Percentiles rank a stretch among this genome's conserved stretches.
These are phyloP conservation scores for Tulasnella sp. DNA, from an alignment of 768 basidiomycete genomes.

Conservation along the genomic window DNA sequence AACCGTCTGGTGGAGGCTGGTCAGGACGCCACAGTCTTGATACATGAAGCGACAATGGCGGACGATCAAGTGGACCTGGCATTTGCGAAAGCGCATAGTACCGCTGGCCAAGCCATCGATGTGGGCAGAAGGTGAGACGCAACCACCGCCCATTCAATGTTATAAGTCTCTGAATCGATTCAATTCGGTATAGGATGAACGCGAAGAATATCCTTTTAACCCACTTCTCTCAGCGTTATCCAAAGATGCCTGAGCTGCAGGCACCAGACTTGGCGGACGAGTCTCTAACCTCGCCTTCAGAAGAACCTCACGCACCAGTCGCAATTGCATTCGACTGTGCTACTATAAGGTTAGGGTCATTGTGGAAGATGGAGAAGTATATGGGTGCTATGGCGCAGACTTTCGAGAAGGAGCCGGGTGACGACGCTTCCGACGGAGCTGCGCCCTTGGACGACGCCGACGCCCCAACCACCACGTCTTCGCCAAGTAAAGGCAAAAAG, in stretches of 20 bases:
- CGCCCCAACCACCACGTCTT: not conserved
- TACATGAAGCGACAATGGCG: slow-evolving; percentile 92
- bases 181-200: slow-evolving; percentile 58
- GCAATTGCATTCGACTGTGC: slow-evolving; percentile 81
- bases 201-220: slow-evolving; percentile 85
- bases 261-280: slow-evolving; percentile 22
- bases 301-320: slow-evolving; percentile 44
- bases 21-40: slow-evolving; percentile 66
- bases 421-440: slow-evolving; percentile 31
- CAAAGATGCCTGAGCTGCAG: slow-evolving; percentile 69
- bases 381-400: slow-evolving; percentile 58
- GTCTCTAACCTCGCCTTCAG: not conserved
- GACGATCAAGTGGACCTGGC: slow-evolving; percentile 79
- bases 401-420: slow-evolving; percentile 39
- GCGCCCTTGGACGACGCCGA: slow-evolving; percentile 4
- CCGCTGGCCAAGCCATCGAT: slow-evolving; percentile 80
- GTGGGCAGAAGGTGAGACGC: slow-evolving; percentile 58
- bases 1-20: slow-evolving; percentile 64
- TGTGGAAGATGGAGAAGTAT: slow-evolving; percentile 85
- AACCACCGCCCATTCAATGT: not conserved
- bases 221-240: slow-evolving; percentile 93
- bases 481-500: slow-evolving; percentile 17
- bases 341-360: slow-evolving; percentile 64
- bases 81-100: slow-evolving; percentile 75
- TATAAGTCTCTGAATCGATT: slow-evolving; percentile 1